A percentile compares a stretch with the other conserved stretches of the same genome.
These are phyloP conservation scores for Bryoglossum gracile DNA, from an alignment of 495 filamentous ascomycete species.

Conservation along the genomic window DNA sequence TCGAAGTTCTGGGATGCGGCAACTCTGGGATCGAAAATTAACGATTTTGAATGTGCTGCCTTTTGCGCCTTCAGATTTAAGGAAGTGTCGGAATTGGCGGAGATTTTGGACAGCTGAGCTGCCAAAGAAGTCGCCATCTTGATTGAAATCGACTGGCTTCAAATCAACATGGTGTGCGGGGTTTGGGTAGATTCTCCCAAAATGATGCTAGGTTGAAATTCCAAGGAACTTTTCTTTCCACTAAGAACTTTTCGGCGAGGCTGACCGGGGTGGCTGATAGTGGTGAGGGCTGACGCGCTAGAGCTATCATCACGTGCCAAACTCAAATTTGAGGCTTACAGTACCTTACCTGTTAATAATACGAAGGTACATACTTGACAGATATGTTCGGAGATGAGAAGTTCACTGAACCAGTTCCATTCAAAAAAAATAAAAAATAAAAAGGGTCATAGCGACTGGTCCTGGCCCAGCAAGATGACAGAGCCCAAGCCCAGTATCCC, in stretches of 20 bases:
- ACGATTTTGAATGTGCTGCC: constrained; percentile 77
- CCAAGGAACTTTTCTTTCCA: constrained; percentile 3
- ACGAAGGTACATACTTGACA: too few species aligned
- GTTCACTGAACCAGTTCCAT: too few species aligned
- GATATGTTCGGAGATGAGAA: too few species aligned
- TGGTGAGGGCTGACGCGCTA: too few species aligned
- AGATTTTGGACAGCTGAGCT: constrained; percentile 73
- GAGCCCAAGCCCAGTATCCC: constrained; percentile 39
- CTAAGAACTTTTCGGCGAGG: too few species aligned
- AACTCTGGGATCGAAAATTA: constrained; percentile 78
- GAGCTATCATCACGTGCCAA: too few species aligned
- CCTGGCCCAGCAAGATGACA: constrained; percentile 10
- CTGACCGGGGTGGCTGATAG: too few species aligned
- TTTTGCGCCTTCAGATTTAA: constrained; percentile 88
- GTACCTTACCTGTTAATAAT: too few species aligned
- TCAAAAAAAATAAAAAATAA: too few species aligned
- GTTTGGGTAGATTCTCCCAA: too few species aligned
- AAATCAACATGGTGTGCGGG: constrained; percentile 6
- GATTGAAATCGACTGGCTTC: neutral
- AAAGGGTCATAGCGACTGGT: constrained; percentile 7
- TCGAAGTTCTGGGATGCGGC: constrained; percentile 84
- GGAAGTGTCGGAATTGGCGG: constrained; percentile 65
- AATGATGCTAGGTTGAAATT: too few species aligned
- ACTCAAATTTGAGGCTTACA: too few species aligned
- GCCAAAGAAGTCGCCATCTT: constrained; percentile 75